Conservation (phyloP, 1,284 basidiomycete species). For the Cystobasidiaceae sp. region DNA sequence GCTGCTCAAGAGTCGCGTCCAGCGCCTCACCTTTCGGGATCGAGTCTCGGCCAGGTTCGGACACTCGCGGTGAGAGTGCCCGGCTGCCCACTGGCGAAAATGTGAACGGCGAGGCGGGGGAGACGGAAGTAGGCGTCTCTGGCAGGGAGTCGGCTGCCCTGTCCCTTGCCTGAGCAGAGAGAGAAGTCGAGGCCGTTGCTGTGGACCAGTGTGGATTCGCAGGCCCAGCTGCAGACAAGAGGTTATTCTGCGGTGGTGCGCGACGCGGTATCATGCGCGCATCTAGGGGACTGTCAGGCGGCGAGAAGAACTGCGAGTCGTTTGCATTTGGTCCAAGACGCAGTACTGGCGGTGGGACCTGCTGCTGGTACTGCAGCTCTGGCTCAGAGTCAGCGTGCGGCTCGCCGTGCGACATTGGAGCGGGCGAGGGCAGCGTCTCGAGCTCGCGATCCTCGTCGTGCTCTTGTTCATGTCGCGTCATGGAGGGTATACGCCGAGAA, state of each 20-base stretch:
- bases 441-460: background rate
- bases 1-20: background rate
- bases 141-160: constrained; percentile 6
- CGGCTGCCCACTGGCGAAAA: background rate
- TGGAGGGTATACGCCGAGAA: no score
- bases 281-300: constrained; percentile 16
- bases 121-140: constrained; percentile 7
- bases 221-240: background rate
- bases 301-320: background rate
- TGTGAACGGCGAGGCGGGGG: constrained; percentile 6
- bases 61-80: background rate
- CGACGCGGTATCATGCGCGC: constrained; percentile 1
- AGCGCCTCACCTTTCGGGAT: background rate
- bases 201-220: background rate
- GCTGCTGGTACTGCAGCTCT: no score
- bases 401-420: background rate
- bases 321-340: no score
- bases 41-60: background rate
- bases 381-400: background rate
- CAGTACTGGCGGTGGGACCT: no score
- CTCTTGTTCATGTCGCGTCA: no score
- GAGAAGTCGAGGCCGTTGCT: background rate
- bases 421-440: background rate
- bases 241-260: background rate
- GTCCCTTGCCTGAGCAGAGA: background rate